phyloP scores from a whole-genome alignment of 768 basidiomycete genomes.

The Panellus pusillus region DNA sequence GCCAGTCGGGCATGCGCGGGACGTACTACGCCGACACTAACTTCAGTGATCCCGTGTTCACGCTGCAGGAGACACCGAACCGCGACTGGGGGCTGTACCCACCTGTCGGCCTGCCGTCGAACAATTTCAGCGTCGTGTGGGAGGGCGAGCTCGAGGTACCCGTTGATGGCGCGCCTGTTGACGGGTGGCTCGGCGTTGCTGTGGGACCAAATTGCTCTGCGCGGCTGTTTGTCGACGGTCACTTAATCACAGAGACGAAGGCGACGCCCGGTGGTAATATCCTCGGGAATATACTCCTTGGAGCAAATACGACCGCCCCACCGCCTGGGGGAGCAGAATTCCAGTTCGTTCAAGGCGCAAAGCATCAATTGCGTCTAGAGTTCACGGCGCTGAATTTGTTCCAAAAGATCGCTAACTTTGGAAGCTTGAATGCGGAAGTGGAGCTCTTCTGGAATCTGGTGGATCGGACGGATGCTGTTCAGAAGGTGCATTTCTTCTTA shows the following conservation, averaged over 20 bases:
- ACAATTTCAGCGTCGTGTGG: slow-evolving; percentile 29
- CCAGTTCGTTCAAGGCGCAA: slow-evolving; percentile 22
- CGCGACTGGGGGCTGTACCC: slow-evolving; percentile 29
- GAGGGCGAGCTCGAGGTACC: slow-evolving; percentile 25
- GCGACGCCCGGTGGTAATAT: slow-evolving; percentile 20
- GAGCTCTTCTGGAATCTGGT: slow-evolving; percentile 29
- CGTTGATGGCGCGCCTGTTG: slow-evolving; percentile 20
- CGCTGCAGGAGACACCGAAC: slow-evolving; percentile 25
- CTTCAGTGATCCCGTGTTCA: slow-evolving; percentile 22
- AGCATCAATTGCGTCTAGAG: slow-evolving; percentile 23
- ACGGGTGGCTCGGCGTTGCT: slow-evolving; percentile 26
- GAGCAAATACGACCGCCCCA: slow-evolving; percentile 16
- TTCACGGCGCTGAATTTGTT: slow-evolving; percentile 25
- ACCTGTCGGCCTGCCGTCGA: slow-evolving; percentile 26
- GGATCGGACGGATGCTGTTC: slow-evolving; percentile 19
- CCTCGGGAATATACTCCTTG: slow-evolving; percentile 22
- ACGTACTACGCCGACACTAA: slow-evolving; percentile 27
- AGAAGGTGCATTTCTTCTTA: slow-evolving; percentile 8
- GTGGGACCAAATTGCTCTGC: slow-evolving; percentile 26
- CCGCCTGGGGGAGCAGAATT: slow-evolving; percentile 24
- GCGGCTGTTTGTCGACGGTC: slow-evolving; percentile 23
- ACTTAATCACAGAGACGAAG: slow-evolving; percentile 21
- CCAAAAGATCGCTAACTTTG: slow-evolving; percentile 25
- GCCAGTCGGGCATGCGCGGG: slow-evolving; percentile 16
- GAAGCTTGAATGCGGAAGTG: slow-evolving; percentile 24